phyloP scores from a whole-genome alignment of 345 rosid species.

The Excoecaria cochinchinensis region DNA sequence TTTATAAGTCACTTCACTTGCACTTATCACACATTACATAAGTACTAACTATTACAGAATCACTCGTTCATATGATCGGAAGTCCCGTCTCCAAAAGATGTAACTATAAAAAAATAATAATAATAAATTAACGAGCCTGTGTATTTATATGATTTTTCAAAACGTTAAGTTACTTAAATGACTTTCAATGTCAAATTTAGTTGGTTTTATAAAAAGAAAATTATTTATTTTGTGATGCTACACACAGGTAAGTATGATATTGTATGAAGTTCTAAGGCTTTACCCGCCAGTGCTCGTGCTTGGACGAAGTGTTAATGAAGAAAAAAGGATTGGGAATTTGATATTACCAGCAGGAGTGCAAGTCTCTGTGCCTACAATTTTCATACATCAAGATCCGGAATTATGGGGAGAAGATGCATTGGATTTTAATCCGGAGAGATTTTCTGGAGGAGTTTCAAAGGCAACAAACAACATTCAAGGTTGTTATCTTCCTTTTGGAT shows the following conservation, averaged over 20 bases:
- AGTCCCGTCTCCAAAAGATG: too few species aligned
- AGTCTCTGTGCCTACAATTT: background rate
- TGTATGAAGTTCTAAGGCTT: conserved; percentile 26
- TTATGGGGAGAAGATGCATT: conserved; percentile 19
- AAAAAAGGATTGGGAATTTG: conserved; percentile 11
- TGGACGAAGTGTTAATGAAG: background rate
- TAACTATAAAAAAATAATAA: too few species aligned
- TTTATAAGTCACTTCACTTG: too few species aligned
- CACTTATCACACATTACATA: too few species aligned
- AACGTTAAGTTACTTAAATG: too few species aligned
- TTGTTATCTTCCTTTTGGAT: conserved; percentile 33
- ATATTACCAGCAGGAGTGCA: conserved; percentile 14
- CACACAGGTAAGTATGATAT: conserved; percentile 23
- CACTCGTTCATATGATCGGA: too few species aligned
- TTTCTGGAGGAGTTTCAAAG: conserved; percentile 40
- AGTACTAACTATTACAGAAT: too few species aligned
- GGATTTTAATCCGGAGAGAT: conserved; percentile 46
- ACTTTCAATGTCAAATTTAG: too few species aligned
- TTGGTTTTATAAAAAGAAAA: too few species aligned
- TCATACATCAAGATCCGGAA: conserved; percentile 17
- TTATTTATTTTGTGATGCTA: too few species aligned
- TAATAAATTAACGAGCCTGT: too few species aligned
- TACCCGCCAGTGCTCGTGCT: background rate
- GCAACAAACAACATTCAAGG: conserved; percentile 30
- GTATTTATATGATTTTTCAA: too few species aligned